Base-by-base conservation (phyloP, 163 green algal species). In the Chlorella variabilis region DNA sequence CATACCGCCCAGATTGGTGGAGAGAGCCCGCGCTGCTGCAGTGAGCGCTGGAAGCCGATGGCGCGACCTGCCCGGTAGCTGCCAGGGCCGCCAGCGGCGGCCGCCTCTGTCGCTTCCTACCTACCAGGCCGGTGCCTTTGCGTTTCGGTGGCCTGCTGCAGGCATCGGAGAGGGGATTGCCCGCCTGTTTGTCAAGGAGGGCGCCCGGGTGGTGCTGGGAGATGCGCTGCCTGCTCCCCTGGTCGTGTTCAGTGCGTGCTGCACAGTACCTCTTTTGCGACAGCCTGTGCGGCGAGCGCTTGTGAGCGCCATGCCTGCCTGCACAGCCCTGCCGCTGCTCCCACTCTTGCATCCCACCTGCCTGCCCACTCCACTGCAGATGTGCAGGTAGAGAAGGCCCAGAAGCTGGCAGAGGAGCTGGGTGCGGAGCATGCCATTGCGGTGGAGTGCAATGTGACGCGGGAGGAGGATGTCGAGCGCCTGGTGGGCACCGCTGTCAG, bases 181-280 rank as follows among this genome's bases (percentile, higher is more conserved):
- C 11, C 65, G 65, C 3, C 38, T 73, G 25, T 73, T 73, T 56
- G 38, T 38, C 23, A 73, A 73, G 38, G 65, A 73, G 38, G 65
- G 65, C 4, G 65, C 65, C 6, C 41, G 38, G 2, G 65, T 73
- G 65, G 65, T 58, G 29, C 18, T 73, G 59, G 59, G 27, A 11
- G 59, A 27, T 67, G 45, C 11, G 45, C n/a, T n/a, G n/a, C n/a
- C n/a, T n/a, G n/a, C n/a, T n/a, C n/a, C n/a, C n/a, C n/a, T n/a
- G n/a, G n/a, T n/a, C n/a, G n/a, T n/a, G n/a, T n/a, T n/a, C n/a
- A n/a, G n/a, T n/a, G n/a, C n/a, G n/a, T n/a, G n/a, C n/a, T n/a
- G n/a, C n/a, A n/a, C n/a, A n/a, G n/a, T n/a, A n/a, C n/a, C n/a
- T n/a, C n/a, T n/a, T n/a, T n/a, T n/a, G n/a, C n/a, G n/a, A n/a